A percentile compares a stretch with the other conserved stretches of the same genome.
Evolutionary conservation across 768 basidiomycete species (phyloP).

Genomic region (Amanita muscaria): DNA sequence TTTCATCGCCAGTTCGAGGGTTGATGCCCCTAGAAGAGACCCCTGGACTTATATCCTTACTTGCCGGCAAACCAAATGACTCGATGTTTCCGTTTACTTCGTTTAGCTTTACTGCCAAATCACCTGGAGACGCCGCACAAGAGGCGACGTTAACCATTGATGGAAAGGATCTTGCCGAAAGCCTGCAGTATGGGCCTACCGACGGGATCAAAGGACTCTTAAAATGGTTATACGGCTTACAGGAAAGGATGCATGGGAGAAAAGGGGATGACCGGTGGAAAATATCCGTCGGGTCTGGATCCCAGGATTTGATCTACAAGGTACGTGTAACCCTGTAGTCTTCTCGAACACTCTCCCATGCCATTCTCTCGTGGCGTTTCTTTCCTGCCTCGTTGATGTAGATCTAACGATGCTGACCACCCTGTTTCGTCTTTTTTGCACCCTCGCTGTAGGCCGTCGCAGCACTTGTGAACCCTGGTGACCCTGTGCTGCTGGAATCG

Average conservation of each 20-base stretch:
- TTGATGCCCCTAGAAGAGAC: slow-evolving; percentile 72
- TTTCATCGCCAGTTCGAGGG: slow-evolving; percentile 40
- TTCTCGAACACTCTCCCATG: too few relatives aligned
- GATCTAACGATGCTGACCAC: too few relatives aligned
- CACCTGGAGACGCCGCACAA: slow-evolving; percentile 34
- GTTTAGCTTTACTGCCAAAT: slow-evolving; percentile 55
- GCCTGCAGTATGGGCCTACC: slow-evolving; percentile 72
- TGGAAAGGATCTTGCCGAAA: slow-evolving; percentile 50
- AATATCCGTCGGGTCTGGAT: slow-evolving; percentile 71
- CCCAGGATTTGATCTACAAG: slow-evolving; percentile 87
- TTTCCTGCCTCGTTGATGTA: too few relatives aligned
- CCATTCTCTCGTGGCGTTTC: too few relatives aligned
- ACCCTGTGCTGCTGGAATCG: slow-evolving; percentile 73
- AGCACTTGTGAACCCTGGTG: slow-evolving; percentile 69
- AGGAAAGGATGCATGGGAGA: slow-evolving; percentile 61
- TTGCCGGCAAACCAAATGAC: slow-evolving; percentile 89
- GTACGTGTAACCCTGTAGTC: too few relatives aligned
- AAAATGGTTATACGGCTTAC: slow-evolving; percentile 65
- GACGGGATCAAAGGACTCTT: slow-evolving; percentile 55
- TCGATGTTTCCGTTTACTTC: slow-evolving; percentile 87
- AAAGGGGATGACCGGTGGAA: slow-evolving; percentile 60
- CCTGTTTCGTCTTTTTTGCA: background rate
- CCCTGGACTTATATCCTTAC: slow-evolving; percentile 71
- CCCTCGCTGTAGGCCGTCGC: slow-evolving; percentile 46
- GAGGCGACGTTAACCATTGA: slow-evolving; percentile 46